Conservation (phyloP, 352 stramenopile genomes). For the Phytophthora tentaculata region DNA sequence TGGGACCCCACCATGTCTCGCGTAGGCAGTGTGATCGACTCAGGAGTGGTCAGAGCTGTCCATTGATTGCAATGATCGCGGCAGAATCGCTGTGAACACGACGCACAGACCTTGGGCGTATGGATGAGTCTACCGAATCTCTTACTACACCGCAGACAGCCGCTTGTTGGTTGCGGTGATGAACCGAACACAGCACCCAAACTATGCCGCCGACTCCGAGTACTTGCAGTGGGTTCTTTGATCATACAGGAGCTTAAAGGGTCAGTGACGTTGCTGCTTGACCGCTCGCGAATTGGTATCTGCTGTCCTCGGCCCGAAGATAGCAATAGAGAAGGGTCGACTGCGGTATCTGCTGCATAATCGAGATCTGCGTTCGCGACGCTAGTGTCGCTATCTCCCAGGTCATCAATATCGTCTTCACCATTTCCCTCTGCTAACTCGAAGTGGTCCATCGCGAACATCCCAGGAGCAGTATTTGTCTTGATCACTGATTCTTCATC, state of each 20-base stretch:
- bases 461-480: conserved; percentile 31
- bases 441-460: conserved; percentile 63
- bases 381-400: conserved; percentile 25
- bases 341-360: conserved; percentile 24
- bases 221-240: conserved; percentile 3
- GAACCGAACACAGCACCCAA: conserved; percentile 22
- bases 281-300: conserved; percentile 10
- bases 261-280: conserved; percentile 28
- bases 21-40: conserved; percentile 17
- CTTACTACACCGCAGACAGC: conserved; percentile 52
- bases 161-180: conserved; percentile 14
- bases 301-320: conserved; percentile 8
- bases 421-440: conserved; percentile 37
- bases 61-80: conserved; percentile 49
- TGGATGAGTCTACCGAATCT: conserved; percentile 53
- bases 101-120: conserved; percentile 54
- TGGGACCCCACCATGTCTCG: conserved; percentile 9
- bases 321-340: conserved; percentile 20
- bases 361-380: conserved; percentile 24
- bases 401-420: conserved; percentile 37
- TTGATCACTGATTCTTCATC: neutral
- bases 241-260: conserved; percentile 27
- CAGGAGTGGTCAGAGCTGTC: conserved; percentile 25
- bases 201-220: conserved; percentile 27
- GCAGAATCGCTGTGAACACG: conserved; percentile 57